Evolutionary conservation across 2,329 filamentous ascomycete species (phyloP), one percentile per base, ranked within the genome.

Genomic region (Nannizziopsis arthrosporioides): DNA sequence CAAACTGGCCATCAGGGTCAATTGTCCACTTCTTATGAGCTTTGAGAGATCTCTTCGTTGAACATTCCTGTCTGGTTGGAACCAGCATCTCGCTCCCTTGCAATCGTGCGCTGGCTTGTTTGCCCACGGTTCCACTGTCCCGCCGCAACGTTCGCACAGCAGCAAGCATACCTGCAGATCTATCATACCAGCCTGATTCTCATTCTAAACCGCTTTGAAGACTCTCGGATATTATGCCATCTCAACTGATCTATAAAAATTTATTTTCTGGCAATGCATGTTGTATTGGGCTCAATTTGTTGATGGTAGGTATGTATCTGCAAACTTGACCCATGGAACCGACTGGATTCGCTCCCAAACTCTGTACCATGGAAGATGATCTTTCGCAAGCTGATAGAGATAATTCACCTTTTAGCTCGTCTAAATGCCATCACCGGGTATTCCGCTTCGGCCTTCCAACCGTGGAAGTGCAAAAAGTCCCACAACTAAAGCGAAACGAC

Each of bases 401-500:
- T 40, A 5, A 31, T 37, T 11, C 31, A 31, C 42, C n/a, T 5
- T 36, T 37, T 42, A 41, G 37, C 14, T 47, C 8, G 34, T 15
- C 36, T 50, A 52, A 61, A 71, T 71, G 68, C 67, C 66, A 50
- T 58, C 61, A 54, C 63, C 62, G 57, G 59, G 60, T 49, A 65
- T 62, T 54, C 61, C 62, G 50, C 61, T 61, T 53, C 60, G 63
- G 55, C 57, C 65, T 61, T 60, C 65, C 60, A 63, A 63, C 44
- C 57, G 54, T 71, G 78, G 56, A 75, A 76, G 64, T 63, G 79
- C 56, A 75, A 84, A 65, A 66, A 62, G 49, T 51, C 65, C 50
- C 62, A 74, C 52, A 70, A 78, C 58, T 75, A 82, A 68, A 71
- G 73, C 31, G 65, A 76, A 60, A 59, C 71, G 66, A 59, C 70